A percentile compares a stretch with the other conserved stretches of the same genome.
These are phyloP conservation scores for Solanum medicagineum DNA, from an alignment of 257 asterid genomes.

Conservation along the genomic window DNA sequence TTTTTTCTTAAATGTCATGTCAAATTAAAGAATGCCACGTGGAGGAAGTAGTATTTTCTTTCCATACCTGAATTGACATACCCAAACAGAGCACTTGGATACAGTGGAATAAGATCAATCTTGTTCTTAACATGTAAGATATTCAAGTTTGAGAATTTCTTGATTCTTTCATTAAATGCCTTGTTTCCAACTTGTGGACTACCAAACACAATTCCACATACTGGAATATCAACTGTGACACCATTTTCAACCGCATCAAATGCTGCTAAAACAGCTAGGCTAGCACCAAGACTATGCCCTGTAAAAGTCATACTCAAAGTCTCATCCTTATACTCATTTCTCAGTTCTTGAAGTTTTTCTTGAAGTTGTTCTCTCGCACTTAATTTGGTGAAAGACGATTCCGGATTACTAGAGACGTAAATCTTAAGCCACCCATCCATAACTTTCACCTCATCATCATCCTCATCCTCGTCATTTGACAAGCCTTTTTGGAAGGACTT, in stretches of 20 bases:
- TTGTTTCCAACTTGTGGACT: slow-evolving; percentile 72
- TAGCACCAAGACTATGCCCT: slow-evolving; percentile 76
- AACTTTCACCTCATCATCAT: slow-evolving; percentile 29
- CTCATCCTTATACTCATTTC: slow-evolving; percentile 33
- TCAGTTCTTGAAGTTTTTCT: slow-evolving; percentile 17
- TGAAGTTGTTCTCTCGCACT: slow-evolving; percentile 62
- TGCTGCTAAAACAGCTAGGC: slow-evolving; percentile 41
- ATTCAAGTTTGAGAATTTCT: slow-evolving; percentile 29
- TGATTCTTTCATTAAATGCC: slow-evolving; percentile 39
- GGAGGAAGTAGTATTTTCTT: too few relatives aligned
- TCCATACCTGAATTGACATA: slow-evolving; percentile 6
- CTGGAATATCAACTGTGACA: slow-evolving; percentile 39
- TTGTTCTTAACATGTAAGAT: slow-evolving; percentile 54
- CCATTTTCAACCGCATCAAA: slow-evolving; percentile 76
- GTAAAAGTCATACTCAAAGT: slow-evolving; percentile 49
- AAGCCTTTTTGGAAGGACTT: background rate
- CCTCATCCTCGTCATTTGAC: background rate
- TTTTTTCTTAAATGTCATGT: too few relatives aligned
- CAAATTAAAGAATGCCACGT: too few relatives aligned
- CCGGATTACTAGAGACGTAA: slow-evolving; percentile 47
- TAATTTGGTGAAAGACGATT: slow-evolving; percentile 50
- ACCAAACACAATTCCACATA: slow-evolving; percentile 64
- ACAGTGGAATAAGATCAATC: slow-evolving; percentile 56
- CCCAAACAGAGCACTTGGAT: slow-evolving; percentile 48
- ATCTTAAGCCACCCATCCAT: slow-evolving; percentile 75